Base-by-base conservation (phyloP, 139 green algal genomes). In the Zygnema circumcarinatum region DNA sequence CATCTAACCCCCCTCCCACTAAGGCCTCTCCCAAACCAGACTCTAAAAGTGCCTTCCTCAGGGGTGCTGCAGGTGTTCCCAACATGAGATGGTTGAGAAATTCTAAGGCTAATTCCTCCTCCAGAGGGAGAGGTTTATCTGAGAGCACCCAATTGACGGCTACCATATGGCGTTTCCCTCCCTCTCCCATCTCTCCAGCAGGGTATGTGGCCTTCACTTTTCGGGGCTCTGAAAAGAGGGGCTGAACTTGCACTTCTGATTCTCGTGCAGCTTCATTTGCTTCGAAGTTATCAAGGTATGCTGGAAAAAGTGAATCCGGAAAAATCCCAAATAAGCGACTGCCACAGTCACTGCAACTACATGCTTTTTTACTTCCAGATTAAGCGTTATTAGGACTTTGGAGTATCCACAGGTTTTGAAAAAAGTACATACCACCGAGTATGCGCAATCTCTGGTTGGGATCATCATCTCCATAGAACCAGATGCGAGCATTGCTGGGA, bases 41-140 rank as follows among this genome's bases (percentile, higher is more conserved):
- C 86, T 98, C 96, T 67, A 95, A 98, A 2, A 99, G 92, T n/a
- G 94, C 94, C 93, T 98, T 98, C 76, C 94, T 89, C 89, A 99
- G 94, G 1, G 97, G 96, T 0, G 96, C 89, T 0, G 96, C 96
- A 47, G 88, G 76, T 7, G 97, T 98, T 86, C 96, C 97, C 80
- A 98, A 91, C 92, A 99, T 86, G 29, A 99, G 94, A 92, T 97
- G 97, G 92, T 99, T 96, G 39, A 99, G 94, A 93, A 99, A 98
- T 56, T 93, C 93, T 56, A 98, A 91, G n/a, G 95, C 95, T 79
- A 98, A 91, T 91, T 98, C 94, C 0, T 96, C 98, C 92, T 98
- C 95, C 38, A 97, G 89, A 74, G 98, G 94, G 67, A 99, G 92
- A 1, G 76, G 90, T 41, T 96, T 92, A 53, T 98, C 95, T 3